A percentile compares a stretch with the other conserved stretches of the same genome.
phyloP scores from a whole-genome alignment of 1,284 basidiomycete genomes.

The Ganoderma sinense region DNA sequence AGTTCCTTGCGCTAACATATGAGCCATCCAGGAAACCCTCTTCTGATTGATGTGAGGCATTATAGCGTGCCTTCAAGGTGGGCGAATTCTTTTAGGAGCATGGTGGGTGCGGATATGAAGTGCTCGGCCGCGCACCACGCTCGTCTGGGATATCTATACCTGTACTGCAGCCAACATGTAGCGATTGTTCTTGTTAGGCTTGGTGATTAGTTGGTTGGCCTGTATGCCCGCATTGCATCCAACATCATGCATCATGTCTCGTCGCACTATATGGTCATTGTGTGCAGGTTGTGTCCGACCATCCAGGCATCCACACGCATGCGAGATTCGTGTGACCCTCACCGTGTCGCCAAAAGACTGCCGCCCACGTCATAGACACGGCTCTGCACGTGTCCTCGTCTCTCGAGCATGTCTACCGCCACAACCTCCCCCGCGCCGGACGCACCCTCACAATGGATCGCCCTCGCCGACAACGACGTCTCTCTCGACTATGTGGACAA shows the following conservation, averaged over 20 bases:
- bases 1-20: neutral
- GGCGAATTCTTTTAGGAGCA: conserved; percentile 4
- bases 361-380: conserved; percentile 34
- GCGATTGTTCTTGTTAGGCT: conserved; percentile 15
- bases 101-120: conserved; percentile 39
- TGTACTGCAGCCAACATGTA: conserved; percentile 8
- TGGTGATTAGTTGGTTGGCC: conserved; percentile 7
- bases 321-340: neutral
- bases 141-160: conserved; percentile 23
- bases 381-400: conserved; percentile 44
- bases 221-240: conserved; percentile 6
- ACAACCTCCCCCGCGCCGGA: conserved; percentile 26
- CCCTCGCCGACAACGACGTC: conserved; percentile 61
- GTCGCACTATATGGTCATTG: neutral
- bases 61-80: neutral
- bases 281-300: neutral
- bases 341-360: conserved; percentile 11
- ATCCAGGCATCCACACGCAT: neutral
- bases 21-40: conserved; percentile 65
- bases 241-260: neutral
- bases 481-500: conserved; percentile 55
- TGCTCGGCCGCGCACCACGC: conserved; percentile 39
- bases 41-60: conserved; percentile 52
- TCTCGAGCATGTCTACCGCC: conserved; percentile 31
- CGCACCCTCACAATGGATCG: conserved; percentile 56